Evolutionary conservation across 176 grass and related monocot species (phyloP).

Genomic region (Calamus simplicifolius): DNA sequence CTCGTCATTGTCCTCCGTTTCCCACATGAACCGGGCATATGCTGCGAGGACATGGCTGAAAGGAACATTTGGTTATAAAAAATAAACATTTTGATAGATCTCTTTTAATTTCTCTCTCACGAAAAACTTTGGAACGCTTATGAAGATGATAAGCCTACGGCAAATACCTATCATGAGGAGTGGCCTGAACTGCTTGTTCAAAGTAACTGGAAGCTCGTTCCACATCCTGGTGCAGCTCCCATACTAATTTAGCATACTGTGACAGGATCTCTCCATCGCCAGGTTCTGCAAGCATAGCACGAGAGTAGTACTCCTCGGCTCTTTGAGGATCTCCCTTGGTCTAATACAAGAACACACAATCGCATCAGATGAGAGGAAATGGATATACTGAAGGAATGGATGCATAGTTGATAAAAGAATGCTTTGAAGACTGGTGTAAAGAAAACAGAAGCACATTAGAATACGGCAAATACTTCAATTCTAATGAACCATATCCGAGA

Average conservation of each 20-base stretch:
- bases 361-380: not conserved
- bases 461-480: too few relatives aligned
- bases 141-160: too few relatives aligned
- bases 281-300: constrained; percentile 64
- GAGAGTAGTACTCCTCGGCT: constrained; percentile 95
- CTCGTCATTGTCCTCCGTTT: constrained; percentile 37
- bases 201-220: constrained; percentile 84
- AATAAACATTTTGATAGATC: too few relatives aligned
- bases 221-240: constrained; percentile 71
- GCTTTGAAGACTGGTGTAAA: too few relatives aligned
- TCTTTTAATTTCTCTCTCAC: too few relatives aligned
- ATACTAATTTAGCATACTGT: constrained; percentile 82
- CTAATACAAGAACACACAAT: constrained; percentile 14
- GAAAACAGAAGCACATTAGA: too few relatives aligned
- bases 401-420: too few relatives aligned
- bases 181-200: constrained; percentile 46
- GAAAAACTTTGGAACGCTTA: too few relatives aligned
- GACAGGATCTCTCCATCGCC: constrained; percentile 77
- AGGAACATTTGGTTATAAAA: too few relatives aligned
- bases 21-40: constrained; percentile 70
- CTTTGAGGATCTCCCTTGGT: constrained; percentile 43
- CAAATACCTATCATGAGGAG: constrained; percentile 44
- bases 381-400: too few relatives aligned
- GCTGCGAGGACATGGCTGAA: constrained; percentile 66
- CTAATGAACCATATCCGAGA: too few relatives aligned